Percentiles rank a stretch among this genome's conserved stretches.
phyloP scores from a whole-genome alignment of 805 yeast genomes.

The Candida anglica region DNA sequence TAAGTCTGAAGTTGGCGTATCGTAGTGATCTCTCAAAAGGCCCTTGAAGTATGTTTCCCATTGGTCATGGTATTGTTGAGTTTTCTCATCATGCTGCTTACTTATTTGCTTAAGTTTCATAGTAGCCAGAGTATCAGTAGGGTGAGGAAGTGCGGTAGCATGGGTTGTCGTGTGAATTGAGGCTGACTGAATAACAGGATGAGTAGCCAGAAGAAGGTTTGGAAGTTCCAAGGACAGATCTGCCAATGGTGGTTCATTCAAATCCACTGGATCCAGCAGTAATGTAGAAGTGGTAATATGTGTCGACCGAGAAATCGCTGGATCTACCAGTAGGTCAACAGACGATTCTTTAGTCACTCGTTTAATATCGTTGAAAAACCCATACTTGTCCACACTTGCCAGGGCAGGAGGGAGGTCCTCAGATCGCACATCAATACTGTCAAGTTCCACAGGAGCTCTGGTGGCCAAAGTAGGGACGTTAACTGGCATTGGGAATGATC shows the following conservation, averaged over 20 bases:
- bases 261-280: neutral
- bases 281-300: no score
- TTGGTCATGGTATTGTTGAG: constrained; percentile 29
- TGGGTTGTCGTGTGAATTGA: neutral
- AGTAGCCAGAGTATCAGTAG: neutral
- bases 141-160: no score
- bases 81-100: constrained; percentile 41
- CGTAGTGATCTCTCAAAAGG: constrained; percentile 18
- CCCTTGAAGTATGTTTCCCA: constrained; percentile 46
- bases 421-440: constrained; percentile 13
- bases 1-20: constrained; percentile 10
- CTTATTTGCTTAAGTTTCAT: constrained; percentile 26
- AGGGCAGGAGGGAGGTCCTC: constrained; percentile 2
- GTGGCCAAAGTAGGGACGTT: neutral
- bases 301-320: no score
- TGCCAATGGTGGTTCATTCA: neutral
- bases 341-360: neutral
- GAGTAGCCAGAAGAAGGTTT: neutral
- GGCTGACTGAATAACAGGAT: neutral
- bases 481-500: neutral
- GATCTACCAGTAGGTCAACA: no score
- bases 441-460: constrained; percentile 44
- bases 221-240: neutral
- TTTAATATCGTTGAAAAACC: constrained; percentile 35
- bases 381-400: constrained; percentile 43